phyloP scores from a whole-genome alignment of 345 rosid genomes.

The Salix udensis region DNA sequence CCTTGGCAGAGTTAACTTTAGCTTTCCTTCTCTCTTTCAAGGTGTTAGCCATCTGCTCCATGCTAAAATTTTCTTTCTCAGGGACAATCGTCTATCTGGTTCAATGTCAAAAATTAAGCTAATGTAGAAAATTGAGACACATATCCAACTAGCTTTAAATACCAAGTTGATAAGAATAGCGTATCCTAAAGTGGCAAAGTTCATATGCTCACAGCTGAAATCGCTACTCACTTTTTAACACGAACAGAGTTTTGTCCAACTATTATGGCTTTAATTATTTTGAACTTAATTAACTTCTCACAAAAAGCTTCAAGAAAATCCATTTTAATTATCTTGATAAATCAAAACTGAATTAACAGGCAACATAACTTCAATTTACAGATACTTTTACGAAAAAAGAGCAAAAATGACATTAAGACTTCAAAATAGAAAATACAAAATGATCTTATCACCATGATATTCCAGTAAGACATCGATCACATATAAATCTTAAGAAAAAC shows the following conservation, averaged over 20 bases:
- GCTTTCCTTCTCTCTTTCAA: slow-evolving; percentile 22
- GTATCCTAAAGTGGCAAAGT: neutral
- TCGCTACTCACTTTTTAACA: neutral
- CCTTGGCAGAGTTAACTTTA: slow-evolving; percentile 25
- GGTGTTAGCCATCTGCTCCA: slow-evolving; percentile 32
- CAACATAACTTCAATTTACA: neutral
- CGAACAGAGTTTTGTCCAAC: neutral
- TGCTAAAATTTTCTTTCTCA: slow-evolving; percentile 48
- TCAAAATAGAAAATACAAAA: no score
- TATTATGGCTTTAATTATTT: neutral
- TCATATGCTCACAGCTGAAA: neutral
- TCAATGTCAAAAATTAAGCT: slow-evolving; percentile 4
- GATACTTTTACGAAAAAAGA: neutral
- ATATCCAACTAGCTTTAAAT: neutral
- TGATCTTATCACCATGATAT: neutral
- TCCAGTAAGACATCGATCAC: neutral
- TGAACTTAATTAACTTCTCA: neutral
- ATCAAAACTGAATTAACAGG: neutral
- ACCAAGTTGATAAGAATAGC: neutral
- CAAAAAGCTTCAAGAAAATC: neutral
- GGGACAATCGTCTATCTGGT: slow-evolving; percentile 51
- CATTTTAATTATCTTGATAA: neutral
- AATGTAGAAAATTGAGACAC: neutral
- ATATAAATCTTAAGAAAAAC: neutral
- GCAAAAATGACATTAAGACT: neutral